Percentiles rank a stretch among this genome's conserved stretches.
Evolutionary conservation across 371 early-diverging fungal genomes (phyloP).

Genomic region (Zopfochytrium polystomum): DNA sequence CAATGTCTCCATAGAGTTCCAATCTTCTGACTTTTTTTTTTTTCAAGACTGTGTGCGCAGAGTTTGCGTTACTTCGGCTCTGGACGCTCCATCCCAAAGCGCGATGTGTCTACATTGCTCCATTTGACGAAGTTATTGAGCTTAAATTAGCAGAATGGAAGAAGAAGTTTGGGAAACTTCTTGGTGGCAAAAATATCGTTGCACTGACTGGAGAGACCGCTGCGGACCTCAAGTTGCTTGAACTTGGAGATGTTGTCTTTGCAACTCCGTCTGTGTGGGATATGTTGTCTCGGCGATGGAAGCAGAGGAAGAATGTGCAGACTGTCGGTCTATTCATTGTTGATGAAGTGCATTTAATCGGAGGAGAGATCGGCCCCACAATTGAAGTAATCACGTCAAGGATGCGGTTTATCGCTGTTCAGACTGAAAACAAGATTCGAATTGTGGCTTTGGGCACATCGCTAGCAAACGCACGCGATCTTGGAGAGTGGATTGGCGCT

Average conservation of each 20-base stretch:
- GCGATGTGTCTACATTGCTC: slow-evolving; percentile 90
- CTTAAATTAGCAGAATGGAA: slow-evolving; percentile 76
- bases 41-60: slow-evolving; percentile 81
- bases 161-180: slow-evolving; percentile 61
- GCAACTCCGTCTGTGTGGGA: slow-evolving; percentile 99
- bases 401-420: slow-evolving; percentile 86
- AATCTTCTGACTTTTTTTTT: neutral
- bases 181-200: slow-evolving; percentile 78
- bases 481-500: slow-evolving; percentile 95
- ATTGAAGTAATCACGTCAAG: slow-evolving; percentile 90
- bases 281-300: slow-evolving; percentile 91
- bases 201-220: slow-evolving; percentile 94
- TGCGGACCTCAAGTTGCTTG: slow-evolving; percentile 81
- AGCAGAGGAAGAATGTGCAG: slow-evolving; percentile 87
- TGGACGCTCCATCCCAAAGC: slow-evolving; percentile 61
- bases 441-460: slow-evolving; percentile 86
- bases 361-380: slow-evolving; percentile 80
- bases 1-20: neutral
- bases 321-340: slow-evolving; percentile 86
- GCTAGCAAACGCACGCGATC: slow-evolving; percentile 90
- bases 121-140: slow-evolving; percentile 84
- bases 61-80: slow-evolving; percentile 87
- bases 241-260: slow-evolving; percentile 85
- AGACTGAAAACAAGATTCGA: slow-evolving; percentile 78
- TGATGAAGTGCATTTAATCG: slow-evolving; percentile 96